Percentiles rank a stretch among this genome's conserved stretches.
Conservation (phyloP, 2,329 filamentous ascomycete genomes). For the Hypocrella siamensis region DNA sequence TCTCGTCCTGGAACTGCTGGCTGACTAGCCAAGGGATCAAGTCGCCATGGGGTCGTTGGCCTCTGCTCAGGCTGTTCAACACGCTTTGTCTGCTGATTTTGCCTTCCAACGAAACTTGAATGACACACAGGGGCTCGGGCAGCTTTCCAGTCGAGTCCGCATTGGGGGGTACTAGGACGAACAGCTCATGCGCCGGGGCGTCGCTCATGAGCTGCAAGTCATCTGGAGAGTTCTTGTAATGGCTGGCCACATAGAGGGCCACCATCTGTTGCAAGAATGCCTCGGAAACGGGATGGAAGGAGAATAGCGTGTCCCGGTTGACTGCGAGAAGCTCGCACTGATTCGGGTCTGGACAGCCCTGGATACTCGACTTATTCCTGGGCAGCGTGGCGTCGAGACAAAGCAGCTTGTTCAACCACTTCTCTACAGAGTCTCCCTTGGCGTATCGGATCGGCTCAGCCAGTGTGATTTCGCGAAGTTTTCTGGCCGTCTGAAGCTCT, state of each 20-base stretch:
- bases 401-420: conserved; percentile 87
- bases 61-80: conserved; percentile 73
- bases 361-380: conserved; percentile 52
- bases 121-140: conserved; percentile 85
- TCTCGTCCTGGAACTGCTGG: conserved; percentile 95
- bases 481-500: conserved; percentile 52
- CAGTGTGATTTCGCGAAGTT: conserved; percentile 80
- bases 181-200: conserved; percentile 89
- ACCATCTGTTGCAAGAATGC: conserved; percentile 98
- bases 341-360: conserved; percentile 77
- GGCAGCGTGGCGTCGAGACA: conserved; percentile 89
- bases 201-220: conserved; percentile 98
- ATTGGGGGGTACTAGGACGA: conserved; percentile 79
- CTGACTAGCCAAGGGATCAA: conserved; percentile 95
- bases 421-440: conserved; percentile 79
- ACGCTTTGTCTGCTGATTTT: conserved; percentile 90
- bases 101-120: conserved; percentile 88
- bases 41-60: conserved; percentile 78
- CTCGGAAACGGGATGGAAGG: conserved; percentile 92
- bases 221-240: conserved; percentile 97
- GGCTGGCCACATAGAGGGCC: conserved; percentile 87
- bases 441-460: conserved; percentile 91
- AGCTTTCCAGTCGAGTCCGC: conserved; percentile 61
- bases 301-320: conserved; percentile 95
- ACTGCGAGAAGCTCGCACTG: conserved; percentile 87